Base-by-base conservation (phyloP, 139 green algal genomes). In the Tetraselmis chui region DNA sequence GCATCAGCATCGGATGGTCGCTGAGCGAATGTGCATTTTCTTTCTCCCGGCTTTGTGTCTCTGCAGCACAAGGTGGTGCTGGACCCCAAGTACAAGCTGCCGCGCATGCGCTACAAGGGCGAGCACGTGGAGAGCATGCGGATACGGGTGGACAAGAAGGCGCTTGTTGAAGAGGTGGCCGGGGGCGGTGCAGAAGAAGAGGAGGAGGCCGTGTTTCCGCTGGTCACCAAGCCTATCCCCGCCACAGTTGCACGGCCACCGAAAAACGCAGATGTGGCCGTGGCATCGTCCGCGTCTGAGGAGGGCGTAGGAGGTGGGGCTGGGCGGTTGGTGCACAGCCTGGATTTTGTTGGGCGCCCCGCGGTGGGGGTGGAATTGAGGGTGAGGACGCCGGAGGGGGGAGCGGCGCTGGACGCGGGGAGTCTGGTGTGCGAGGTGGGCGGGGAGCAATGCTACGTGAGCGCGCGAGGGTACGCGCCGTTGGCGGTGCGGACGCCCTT, bases 81-180 rank as follows among this genome's bases (percentile, higher is more conserved):
- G 76, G 85, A 93, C 67, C 77, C 78, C 23, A 89, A 92, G 82
- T 96, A 90, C 89, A 94, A 94, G 84, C 88, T 96, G 86, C 92
- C 92, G 45, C 92, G 92, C 78, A 94, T 96, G 90, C 79, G 83
- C 76, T 96, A 96, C 89, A 96, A 96, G 83, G 92, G 92, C 0
- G 85, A 88, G 2, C 77, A 78, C 2, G 80, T 91, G n/a, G 75
- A 81, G 22, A 58, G 75, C 11, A 85, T 89, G 79, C 84, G 83
- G 31, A 88, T 92, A 28, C 82, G 85, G 0, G 28, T 80, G 1
- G 87, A 90, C 45, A 67, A 67, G 0, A 87, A 88, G 85, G 77
- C 67, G n/a, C 83, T 92, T 26, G 87, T 92, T 2, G 83, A 59
- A 27, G 86, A 91, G 59, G 75, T 92, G 0, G 77, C 45, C 25